phyloP scores from a whole-genome alignment of 768 basidiomycete genomes.

The Coprinopsis marcescibilis region DNA sequence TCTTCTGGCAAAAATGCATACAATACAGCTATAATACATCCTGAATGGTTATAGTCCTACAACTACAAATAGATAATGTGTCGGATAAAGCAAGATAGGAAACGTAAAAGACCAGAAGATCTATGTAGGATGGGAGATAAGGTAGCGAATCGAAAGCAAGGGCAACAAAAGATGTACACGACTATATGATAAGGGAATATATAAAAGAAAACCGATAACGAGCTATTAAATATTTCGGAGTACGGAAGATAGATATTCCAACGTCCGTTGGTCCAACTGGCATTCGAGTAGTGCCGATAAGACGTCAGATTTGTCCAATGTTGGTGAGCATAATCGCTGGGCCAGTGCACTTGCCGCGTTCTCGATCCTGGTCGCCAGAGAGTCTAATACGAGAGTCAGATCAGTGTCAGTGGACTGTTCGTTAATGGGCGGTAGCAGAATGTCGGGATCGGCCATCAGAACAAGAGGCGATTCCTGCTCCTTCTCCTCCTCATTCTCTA shows the following conservation, averaged over 20 bases:
- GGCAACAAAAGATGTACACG: not conserved
- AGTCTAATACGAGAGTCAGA: conserved; percentile 70
- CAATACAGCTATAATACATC: conserved; percentile 6
- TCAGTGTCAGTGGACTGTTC: conserved; percentile 70
- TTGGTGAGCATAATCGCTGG: conserved; percentile 20
- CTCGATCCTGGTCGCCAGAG: conserved; percentile 67
- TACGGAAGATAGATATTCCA: conserved; percentile 30
- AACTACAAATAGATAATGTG: conserved; percentile 1
- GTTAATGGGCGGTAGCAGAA: conserved; percentile 62
- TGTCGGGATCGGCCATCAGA: conserved; percentile 50
- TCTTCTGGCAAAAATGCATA: not conserved
- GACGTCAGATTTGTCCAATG: conserved; percentile 23
- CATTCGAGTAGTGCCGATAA: conserved; percentile 29
- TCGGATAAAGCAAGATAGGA: not conserved
- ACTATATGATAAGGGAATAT: not conserved
- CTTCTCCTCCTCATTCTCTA: conserved; percentile 14
- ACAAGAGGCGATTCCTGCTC: conserved; percentile 3
- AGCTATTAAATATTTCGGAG: conserved; percentile 16
- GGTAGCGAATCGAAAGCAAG: conserved; percentile 1
- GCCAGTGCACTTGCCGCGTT: conserved; percentile 50
- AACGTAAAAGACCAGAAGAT: not conserved
- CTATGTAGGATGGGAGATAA: not conserved
- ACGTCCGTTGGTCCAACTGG: conserved; percentile 42
- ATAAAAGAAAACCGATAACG: not conserved
- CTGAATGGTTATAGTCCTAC: conserved; percentile 5